phyloP scores from a whole-genome alignment of 768 basidiomycete genomes.

The Paxillus involutus region DNA sequence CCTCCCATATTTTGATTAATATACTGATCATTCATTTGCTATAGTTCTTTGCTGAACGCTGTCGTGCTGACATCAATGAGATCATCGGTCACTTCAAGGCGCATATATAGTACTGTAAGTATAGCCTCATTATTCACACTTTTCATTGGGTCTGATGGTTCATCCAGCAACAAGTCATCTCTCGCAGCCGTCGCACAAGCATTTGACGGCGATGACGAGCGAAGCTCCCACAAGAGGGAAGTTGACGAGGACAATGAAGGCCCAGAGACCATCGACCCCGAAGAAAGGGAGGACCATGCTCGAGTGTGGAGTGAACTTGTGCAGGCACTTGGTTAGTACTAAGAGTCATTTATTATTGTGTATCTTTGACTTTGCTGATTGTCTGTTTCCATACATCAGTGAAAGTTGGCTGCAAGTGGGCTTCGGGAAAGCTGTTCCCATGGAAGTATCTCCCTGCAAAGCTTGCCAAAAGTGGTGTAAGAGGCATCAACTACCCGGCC shows the following conservation, averaged over 20 bases:
- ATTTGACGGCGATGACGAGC: background rate
- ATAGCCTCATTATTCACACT: background rate
- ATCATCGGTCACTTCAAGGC: constrained; percentile 3
- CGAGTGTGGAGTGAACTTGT: background rate
- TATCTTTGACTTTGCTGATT: background rate
- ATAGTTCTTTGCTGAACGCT: background rate
- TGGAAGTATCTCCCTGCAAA: constrained; percentile 4
- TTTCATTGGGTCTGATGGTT: background rate
- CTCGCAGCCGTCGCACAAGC: background rate
- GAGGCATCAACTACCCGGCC: background rate
- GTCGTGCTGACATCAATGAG: background rate
- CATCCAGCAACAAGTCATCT: background rate
- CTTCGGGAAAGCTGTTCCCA: background rate
- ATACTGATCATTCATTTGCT: background rate
- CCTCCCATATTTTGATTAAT: background rate
- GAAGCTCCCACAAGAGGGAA: background rate
- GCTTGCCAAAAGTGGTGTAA: background rate
- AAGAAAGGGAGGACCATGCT: background rate
- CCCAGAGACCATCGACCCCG: background rate
- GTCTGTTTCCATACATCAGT: background rate
- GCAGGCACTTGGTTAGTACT: background rate
- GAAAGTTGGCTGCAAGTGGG: background rate
- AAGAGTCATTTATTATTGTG: background rate
- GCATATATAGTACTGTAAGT: constrained; percentile 3
- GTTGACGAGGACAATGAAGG: background rate